Evolutionary conservation across 2,329 filamentous ascomycete genomes (phyloP), one percentile per base, ranked within the genome.

Genomic region (Penicillium sp.): DNA sequence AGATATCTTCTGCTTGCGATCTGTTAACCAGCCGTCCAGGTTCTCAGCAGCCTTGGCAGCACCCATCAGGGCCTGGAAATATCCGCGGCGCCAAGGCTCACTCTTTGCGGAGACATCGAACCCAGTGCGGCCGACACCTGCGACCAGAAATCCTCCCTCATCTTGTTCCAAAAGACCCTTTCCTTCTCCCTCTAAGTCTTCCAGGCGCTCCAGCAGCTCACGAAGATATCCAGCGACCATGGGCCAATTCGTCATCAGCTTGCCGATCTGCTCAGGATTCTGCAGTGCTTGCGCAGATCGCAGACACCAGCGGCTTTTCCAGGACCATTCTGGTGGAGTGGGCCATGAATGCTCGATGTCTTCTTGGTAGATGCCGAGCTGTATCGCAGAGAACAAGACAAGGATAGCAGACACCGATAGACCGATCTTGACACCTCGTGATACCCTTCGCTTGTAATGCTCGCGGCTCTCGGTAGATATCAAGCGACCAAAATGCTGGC

Each of bases 1-100:
- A 31, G 88, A 81, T 27, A 88, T 74, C 40, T 82, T 80, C 59
- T 85, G 80, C 9, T 81, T 86, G 42, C 75, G 84, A 71, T 96
- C 91, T 41, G 82, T 79, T 16, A 95, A 79, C 81, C 87, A 91
- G 46, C 88, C 88, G 60, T 96, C 90, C 25, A 95, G 76, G 62
- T 92, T 85, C 73, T 97, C 92, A 5, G 91, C 86, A 0, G 87
- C 85, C 61, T 84, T 84, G 0, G 88, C 92, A 56, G 85, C 84
- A 12, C 87, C 81, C 84, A 97, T 90, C 45, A 97, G 75, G 3
- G 86, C 82, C 66, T 95, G 86, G 66, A 88, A 91, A 73, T 97
- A 97, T 1, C 91, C 91, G 52, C 90, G 81, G 65, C 88, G 80
- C 93, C 92, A 97, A 47, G 87, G 80, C 72, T 95, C 90, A 59